Conservation (phyloP, 1,284 basidiomycete species). For the Psilocybe mexicana region DNA sequence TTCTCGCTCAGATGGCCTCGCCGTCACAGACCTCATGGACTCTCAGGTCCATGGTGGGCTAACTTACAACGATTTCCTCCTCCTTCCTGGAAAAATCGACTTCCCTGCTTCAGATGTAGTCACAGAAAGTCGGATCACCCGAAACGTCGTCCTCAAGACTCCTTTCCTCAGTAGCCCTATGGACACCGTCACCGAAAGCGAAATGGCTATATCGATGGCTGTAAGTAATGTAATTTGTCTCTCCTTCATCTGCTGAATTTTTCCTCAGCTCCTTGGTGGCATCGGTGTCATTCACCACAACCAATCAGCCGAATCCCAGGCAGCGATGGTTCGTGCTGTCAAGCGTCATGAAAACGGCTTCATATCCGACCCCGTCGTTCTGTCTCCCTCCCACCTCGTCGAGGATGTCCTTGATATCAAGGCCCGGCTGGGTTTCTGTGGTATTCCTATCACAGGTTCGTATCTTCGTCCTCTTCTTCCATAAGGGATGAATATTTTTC, state of each 20-base stretch:
- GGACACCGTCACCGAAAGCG: conserved; percentile 98
- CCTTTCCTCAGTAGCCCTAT: conserved; percentile 98
- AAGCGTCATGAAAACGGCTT: conserved; percentile 99
- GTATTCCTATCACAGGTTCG: conserved; percentile 95
- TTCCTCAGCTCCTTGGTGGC: conserved; percentile 81
- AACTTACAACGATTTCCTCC: conserved; percentile 95
- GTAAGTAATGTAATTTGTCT: conserved; percentile 43
- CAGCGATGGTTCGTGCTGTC: conserved; percentile 95
- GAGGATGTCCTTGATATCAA: conserved; percentile 96
- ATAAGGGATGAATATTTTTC: conserved; percentile 50
- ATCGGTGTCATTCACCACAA: conserved; percentile 99
- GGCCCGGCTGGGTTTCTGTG: conserved; percentile 90
- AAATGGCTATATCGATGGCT: conserved; percentile 97
- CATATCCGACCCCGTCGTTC: conserved; percentile 92
- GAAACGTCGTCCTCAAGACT: conserved; percentile 92
- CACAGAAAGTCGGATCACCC: conserved; percentile 87
- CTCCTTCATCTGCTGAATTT: conserved; percentile 22
- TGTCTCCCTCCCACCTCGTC: conserved; percentile 78
- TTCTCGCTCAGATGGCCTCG: conserved; percentile 80
- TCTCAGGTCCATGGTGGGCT: conserved; percentile 87
- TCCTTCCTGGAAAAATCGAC: conserved; percentile 96
- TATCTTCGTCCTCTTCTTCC: conserved; percentile 25
- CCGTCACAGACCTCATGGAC: conserved; percentile 89
- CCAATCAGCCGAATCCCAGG: conserved; percentile 86
- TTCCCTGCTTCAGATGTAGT: conserved; percentile 84